Conservation (phyloP, 192 early-diverging fungal genomes). For the Rhizophagus sp. region DNA sequence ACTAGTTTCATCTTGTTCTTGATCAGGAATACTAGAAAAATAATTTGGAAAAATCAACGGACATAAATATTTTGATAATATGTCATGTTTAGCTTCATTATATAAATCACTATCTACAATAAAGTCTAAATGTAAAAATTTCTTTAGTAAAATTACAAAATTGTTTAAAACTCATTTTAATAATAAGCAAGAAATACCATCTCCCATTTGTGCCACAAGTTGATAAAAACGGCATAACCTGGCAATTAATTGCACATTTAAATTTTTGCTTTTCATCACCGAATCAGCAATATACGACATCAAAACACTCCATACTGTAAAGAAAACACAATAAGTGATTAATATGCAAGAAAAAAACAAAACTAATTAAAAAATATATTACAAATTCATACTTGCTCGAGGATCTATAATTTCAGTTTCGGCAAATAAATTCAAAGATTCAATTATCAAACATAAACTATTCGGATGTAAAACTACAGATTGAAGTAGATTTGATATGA, state of each 20-base stretch:
- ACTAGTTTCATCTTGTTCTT: background rate
- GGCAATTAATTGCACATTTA: slow-evolving; percentile 31
- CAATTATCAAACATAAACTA: slow-evolving; percentile 48
- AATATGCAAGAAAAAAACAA: background rate
- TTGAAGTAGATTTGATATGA: slow-evolving; percentile 49
- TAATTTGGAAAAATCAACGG: slow-evolving; percentile 38
- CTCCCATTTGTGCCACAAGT: slow-evolving; percentile 47
- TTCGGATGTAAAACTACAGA: slow-evolving; percentile 45
- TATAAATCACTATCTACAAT: slow-evolving; percentile 46
- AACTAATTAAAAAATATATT: background rate
- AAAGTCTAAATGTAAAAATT: background rate
- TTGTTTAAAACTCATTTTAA: background rate
- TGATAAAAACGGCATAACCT: slow-evolving; percentile 52
- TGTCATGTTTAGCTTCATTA: slow-evolving; percentile 43
- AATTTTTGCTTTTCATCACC: slow-evolving; percentile 32
- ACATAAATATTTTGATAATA: slow-evolving; percentile 42
- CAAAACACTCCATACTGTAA: slow-evolving; percentile 49
- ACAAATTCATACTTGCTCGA: slow-evolving; percentile 38
- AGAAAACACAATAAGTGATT: background rate
- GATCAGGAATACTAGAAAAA: background rate
- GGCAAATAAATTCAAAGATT: slow-evolving; percentile 48
- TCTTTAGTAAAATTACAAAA: background rate
- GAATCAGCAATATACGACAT: slow-evolving; percentile 47
- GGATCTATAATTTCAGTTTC: slow-evolving; percentile 46
- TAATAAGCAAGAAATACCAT: slow-evolving; percentile 40